Evolutionary conservation across 73 alveolate species (phyloP).

Genomic region (Stentor roeselii): DNA sequence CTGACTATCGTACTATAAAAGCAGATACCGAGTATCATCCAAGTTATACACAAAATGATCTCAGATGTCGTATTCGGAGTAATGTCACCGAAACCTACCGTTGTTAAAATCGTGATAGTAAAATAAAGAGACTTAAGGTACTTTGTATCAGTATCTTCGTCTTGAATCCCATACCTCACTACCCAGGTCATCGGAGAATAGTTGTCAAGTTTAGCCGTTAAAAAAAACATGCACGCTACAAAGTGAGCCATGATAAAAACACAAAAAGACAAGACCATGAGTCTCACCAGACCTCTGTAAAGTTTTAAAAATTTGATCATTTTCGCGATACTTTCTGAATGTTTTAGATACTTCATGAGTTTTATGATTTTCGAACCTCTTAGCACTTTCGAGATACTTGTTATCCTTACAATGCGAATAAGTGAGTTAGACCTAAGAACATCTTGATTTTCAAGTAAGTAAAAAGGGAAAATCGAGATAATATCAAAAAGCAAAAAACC

Average conservation of each 20-base stretch:
- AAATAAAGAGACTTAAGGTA: slow-evolving; percentile 49
- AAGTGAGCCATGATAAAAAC: too few species aligned
- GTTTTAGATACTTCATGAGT: slow-evolving; percentile 35
- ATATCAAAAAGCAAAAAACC: slow-evolving; percentile 68
- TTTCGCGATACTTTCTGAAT: slow-evolving; percentile 43
- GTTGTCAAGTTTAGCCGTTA: slow-evolving; percentile 60
- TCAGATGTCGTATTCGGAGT: slow-evolving; percentile 39
- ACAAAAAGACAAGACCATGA: too few species aligned
- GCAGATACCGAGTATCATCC: slow-evolving; percentile 67
- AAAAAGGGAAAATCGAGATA: not conserved
- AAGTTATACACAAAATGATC: slow-evolving; percentile 36
- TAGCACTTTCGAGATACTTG: slow-evolving; percentile 55
- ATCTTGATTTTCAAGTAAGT: not conserved
- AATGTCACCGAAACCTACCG: slow-evolving; percentile 67
- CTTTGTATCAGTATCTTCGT: slow-evolving; percentile 29
- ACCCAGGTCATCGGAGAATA: slow-evolving; percentile 66
- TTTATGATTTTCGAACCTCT: slow-evolving; percentile 41
- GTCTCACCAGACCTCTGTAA: too few species aligned
- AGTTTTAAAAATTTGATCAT: too few species aligned
- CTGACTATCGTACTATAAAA: slow-evolving; percentile 59
- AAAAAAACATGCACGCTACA: slow-evolving; percentile 68
- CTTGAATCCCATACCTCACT: too few species aligned
- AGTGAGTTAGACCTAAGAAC: slow-evolving; percentile 30
- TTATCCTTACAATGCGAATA: slow-evolving; percentile 47
- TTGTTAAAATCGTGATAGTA: slow-evolving; percentile 54